A percentile compares a stretch with the other conserved stretches of the same genome.
phyloP scores from a whole-genome alignment of 768 basidiomycete species.

The Hemileccinum impolitum region DNA sequence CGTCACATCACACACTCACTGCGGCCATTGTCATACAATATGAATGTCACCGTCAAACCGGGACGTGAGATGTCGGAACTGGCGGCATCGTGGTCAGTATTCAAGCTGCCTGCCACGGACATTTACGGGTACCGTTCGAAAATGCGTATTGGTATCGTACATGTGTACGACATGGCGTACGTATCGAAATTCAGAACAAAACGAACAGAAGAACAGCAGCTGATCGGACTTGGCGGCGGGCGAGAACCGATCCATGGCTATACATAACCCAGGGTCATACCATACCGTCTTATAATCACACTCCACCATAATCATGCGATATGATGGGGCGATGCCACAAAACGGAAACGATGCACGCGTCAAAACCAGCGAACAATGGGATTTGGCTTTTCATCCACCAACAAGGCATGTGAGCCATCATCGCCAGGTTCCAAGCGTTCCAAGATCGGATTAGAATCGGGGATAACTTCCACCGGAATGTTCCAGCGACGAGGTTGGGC shows the following conservation, averaged over 20 bases:
- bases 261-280: not conserved
- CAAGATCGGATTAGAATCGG: too few relatives aligned
- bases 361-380: conserved; percentile 9
- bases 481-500: not conserved
- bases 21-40: too few relatives aligned
- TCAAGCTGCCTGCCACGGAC: too few relatives aligned
- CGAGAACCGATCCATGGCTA: not conserved
- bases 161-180: not conserved
- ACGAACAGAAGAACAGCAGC: not conserved
- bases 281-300: conserved; percentile 8
- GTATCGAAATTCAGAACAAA: too few relatives aligned
- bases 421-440: not conserved
- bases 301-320: not conserved
- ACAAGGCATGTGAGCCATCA: not conserved
- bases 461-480: not conserved
- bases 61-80: too few relatives aligned
- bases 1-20: too few relatives aligned
- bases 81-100: too few relatives aligned
- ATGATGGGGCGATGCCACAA: too few relatives aligned
- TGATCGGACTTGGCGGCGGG: not conserved
- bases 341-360: not conserved
- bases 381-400: not conserved
- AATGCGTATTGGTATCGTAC: too few relatives aligned
- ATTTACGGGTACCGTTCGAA: too few relatives aligned
- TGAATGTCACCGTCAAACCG: too few relatives aligned